A percentile compares a stretch with the other conserved stretches of the same genome.
Conservation (phyloP, 768 basidiomycete species). For the Suillus weaverae region DNA sequence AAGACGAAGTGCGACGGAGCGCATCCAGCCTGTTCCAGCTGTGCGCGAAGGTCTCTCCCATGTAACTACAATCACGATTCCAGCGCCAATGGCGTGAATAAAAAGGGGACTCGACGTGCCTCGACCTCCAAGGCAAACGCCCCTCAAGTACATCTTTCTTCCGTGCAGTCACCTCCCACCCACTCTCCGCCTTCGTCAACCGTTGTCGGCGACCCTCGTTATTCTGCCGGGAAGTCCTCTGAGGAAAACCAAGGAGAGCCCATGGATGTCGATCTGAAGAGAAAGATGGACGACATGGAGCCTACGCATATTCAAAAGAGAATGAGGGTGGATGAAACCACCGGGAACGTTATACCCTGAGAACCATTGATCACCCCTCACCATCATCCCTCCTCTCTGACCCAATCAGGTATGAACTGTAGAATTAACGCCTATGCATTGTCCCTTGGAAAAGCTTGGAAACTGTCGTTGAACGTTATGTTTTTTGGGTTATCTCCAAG, state of each 20-base stretch:
- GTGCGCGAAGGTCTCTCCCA: slow-evolving; percentile 69
- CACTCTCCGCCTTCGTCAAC: slow-evolving; percentile 51
- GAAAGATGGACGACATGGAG: slow-evolving; percentile 56
- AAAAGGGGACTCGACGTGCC: slow-evolving; percentile 48
- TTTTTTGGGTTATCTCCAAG: slow-evolving; percentile 32
- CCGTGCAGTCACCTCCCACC: slow-evolving; percentile 51
- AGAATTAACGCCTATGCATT: slow-evolving; percentile 29
- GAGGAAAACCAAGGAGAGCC: slow-evolving; percentile 44
- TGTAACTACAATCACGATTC: slow-evolving; percentile 82
- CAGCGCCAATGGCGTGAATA: slow-evolving; percentile 25
- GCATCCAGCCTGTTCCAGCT: slow-evolving; percentile 84
- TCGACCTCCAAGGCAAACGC: slow-evolving; percentile 49
- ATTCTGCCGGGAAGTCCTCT: slow-evolving; percentile 34
- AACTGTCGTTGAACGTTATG: slow-evolving; percentile 31
- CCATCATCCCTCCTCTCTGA: slow-evolving; percentile 16
- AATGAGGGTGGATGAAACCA: slow-evolving; percentile 64
- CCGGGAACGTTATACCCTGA: slow-evolving; percentile 57
- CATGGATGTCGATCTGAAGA: slow-evolving; percentile 59
- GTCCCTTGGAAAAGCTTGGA: slow-evolving; percentile 31
- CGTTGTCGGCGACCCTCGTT: slow-evolving; percentile 34
- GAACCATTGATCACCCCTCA: slow-evolving; percentile 19
- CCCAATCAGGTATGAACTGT: slow-evolving; percentile 30
- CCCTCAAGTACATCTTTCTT: slow-evolving; percentile 33
- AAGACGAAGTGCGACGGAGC: slow-evolving; percentile 89
- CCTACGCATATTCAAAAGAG: slow-evolving; percentile 60